Evolutionary conservation across 306 rosid genomes (phyloP).

Genomic region (Dryas octopetala): DNA sequence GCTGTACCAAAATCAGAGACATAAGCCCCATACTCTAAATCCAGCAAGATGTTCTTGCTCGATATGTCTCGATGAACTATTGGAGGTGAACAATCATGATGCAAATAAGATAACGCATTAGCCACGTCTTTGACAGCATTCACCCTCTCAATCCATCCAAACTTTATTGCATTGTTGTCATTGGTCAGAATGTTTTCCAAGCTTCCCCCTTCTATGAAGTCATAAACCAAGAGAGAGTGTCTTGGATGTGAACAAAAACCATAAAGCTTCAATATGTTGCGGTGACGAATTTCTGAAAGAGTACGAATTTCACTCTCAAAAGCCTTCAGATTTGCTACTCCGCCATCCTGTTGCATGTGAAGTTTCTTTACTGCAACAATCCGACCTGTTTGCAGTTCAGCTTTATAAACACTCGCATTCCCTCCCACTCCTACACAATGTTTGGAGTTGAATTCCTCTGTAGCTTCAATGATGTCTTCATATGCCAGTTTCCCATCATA

Average conservation of each 20-base stretch:
- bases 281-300: constrained; percentile 14
- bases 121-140: constrained; percentile 19
- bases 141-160: constrained; percentile 21
- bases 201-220: constrained; percentile 20
- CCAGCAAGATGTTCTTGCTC: constrained; percentile 23
- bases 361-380: constrained; percentile 28
- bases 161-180: constrained; percentile 4
- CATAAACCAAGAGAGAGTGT: constrained; percentile 16
- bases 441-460: constrained; percentile 17
- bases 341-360: constrained; percentile 10
- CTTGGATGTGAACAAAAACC: constrained; percentile 21
- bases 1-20: constrained; percentile 22
- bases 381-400: constrained; percentile 19
- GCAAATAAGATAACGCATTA: constrained; percentile 14
- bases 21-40: not conserved
- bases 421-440: constrained; percentile 30
- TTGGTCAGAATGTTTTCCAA: constrained; percentile 11
- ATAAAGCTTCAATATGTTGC: constrained; percentile 23
- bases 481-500: constrained; percentile 22
- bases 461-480: constrained; percentile 20
- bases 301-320: constrained; percentile 23
- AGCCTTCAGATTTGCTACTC: constrained; percentile 5
- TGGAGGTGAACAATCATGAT: constrained; percentile 26
- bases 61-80: constrained; percentile 30
- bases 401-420: constrained; percentile 25